Base-by-base conservation (phyloP, 2,329 filamentous ascomycete genomes). In the Penicillium sp. region DNA sequence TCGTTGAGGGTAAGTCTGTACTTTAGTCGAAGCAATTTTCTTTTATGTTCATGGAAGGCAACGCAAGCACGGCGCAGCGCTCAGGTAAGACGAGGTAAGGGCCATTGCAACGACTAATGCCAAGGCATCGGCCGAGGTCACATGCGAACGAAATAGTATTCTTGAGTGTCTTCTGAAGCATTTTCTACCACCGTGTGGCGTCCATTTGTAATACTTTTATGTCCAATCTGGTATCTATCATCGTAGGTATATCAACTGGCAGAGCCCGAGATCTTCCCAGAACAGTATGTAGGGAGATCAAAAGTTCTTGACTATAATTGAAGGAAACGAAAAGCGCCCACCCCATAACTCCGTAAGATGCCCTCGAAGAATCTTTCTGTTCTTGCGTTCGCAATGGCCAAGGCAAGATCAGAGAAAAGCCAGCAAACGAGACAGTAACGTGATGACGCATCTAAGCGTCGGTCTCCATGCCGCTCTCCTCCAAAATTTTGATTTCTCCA, bases 11-110 rank as follows among this genome's bases (percentile, higher is more conserved):
- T 70, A 67, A 70, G 71, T 73, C 71, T 73, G 69, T 72, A 72
- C 57, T 63, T 67, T 70, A 68, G 61, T 61, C 56, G 59, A 60
- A 55, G 42, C 52, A 57, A 50, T 46, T 51, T 47, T 48, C 34
- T 25, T 48, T 43, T 25, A 25, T 50, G 39, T 53, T 56, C 51
- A 52, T 48, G 50, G 18, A 18, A 18, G 18, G 18, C 46, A 53
- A 48, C 39, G 50, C 32, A 48, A 47, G 45, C 52, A 52, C 51
- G 54, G 49, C 50, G 55, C 47, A 50, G 56, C 47, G 51, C 48
- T 60, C 56, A 70, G 69, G 67, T 71, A 69, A 71, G 68, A 67
- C 65, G 66, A 68, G 69, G 68, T 72, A 71, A 70, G 68, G 64
- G 57, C 45, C 55, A 55, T 50, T 51, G 47, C 53, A 55, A 60